Conservation (phyloP, 345 rosid species). For the Rubroshorea leprosula region DNA sequence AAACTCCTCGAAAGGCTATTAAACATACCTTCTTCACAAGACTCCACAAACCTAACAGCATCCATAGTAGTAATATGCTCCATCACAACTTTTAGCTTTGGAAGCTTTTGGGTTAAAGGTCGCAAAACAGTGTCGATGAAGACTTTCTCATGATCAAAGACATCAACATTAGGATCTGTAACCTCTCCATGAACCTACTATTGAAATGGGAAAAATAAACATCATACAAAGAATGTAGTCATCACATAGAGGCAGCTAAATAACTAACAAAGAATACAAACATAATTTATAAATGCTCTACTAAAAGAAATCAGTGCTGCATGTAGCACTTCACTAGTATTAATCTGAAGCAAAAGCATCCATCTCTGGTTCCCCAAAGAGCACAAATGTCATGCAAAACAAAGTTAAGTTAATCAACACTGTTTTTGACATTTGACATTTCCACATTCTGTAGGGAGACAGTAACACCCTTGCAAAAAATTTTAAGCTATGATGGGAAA, state of each 20-base stretch:
- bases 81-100: constrained; percentile 75
- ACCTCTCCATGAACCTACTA: constrained; percentile 96
- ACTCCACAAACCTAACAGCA: constrained; percentile 77
- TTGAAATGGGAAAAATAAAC: neutral
- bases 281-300: no score
- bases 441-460: no score
- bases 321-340: no score
- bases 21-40: constrained; percentile 66
- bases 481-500: no score
- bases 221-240: neutral
- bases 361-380: no score
- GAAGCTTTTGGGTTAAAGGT: constrained; percentile 70
- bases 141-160: constrained; percentile 87
- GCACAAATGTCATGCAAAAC: no score
- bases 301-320: no score
- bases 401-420: no score
- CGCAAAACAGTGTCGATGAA: constrained; percentile 72
- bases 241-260: neutral
- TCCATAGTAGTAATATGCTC: constrained; percentile 91
- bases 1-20: constrained; percentile 2
- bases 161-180: constrained; percentile 69
- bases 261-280: neutral
- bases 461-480: no score
- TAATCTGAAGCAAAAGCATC: no score
- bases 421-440: no score